Evolutionary conservation across 495 filamentous ascomycete genomes (phyloP).

Genomic region (Aspergillus olivimuriae): DNA sequence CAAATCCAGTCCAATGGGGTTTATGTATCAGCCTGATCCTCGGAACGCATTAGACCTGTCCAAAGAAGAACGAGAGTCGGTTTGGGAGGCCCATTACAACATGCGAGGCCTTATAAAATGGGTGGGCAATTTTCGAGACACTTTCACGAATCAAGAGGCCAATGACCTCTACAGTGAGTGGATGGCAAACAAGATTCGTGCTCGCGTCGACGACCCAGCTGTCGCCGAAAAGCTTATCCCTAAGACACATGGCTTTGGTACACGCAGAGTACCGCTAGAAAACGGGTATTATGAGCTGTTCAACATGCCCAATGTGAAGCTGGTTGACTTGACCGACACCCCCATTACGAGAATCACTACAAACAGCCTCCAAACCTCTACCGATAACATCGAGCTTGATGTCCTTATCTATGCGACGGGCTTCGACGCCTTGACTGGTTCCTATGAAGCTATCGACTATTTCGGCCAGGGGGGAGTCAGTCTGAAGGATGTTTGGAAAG

Average conservation of each 20-base stretch:
- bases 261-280: constrained; percentile 23
- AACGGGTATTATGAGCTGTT: constrained; percentile 30
- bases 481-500: constrained; percentile 38
- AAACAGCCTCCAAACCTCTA: constrained; percentile 33
- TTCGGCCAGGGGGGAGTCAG: constrained; percentile 16
- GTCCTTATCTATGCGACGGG: constrained; percentile 46
- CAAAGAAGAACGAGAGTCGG: constrained; percentile 11
- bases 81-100: constrained; percentile 24
- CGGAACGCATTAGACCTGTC: constrained; percentile 9
- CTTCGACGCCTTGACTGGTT: constrained; percentile 45
- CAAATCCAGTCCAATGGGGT: neutral
- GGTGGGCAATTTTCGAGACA: constrained; percentile 26
- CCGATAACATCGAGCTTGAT: constrained; percentile 40
- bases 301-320: constrained; percentile 27
- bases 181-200: constrained; percentile 23
- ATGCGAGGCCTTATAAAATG: constrained; percentile 23
- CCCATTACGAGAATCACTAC: constrained; percentile 39
- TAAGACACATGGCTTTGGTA: constrained; percentile 22
- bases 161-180: constrained; percentile 24
- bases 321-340: constrained; percentile 20
- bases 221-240: constrained; percentile 26
- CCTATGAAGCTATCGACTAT: constrained; percentile 28
- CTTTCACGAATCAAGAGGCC: constrained; percentile 15
- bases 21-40: neutral
- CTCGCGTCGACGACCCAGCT: constrained; percentile 19